Base-by-base conservation (phyloP, 2,329 filamentous ascomycete species). In the Talaromyces funiculosus region DNA sequence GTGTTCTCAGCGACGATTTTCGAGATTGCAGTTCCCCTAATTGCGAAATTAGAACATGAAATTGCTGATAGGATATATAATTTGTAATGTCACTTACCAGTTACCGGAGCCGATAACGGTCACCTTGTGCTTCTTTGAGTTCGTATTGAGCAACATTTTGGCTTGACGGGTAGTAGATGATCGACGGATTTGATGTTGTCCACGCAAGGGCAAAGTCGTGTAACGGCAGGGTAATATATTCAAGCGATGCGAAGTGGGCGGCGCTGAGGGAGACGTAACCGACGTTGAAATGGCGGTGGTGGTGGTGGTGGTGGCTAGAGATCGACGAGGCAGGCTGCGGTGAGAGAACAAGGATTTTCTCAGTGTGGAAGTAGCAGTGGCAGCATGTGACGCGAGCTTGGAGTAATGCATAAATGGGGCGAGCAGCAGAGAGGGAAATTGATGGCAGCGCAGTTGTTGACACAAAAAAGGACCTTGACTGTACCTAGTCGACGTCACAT, bases 1-100 rank as follows among this genome's bases (percentile, higher is more conserved):
- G 91, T 89, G 78, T 96, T 99, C 77, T 99, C 93, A 67, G 92
- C 92, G 57, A 97, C 85, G 64, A 99, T 95, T 79, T 99, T 99
- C 73, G 92, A 87, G 77, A 99, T 97, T 62, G 94, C 96, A 63
- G 92, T 96, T 69, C 94, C 94, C 92, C 90, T 94, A 59, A 87
- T 16, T 90, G 88, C 73, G 14, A 47, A 9, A 29, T 58, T 55
- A 87, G 85, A 26, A 68, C 86, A 84, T 71, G 90, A 89, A 31
- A 89, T 84, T 61, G 89, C 87, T 26, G 53, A 45, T 26, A 16
- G 4, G 29, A 26, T n/a, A n/a, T n/a, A n/a, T 1, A 4, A 45
- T 12, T 26, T 7, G 14, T 5, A 26, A 24, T 7, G 22, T 14
- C 20, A 57, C 81, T 63, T 81, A 93, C 92, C 94, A 99, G 77